phyloP scores from a whole-genome alignment of 106 monocot species.

The Chionographis japonica region DNA sequence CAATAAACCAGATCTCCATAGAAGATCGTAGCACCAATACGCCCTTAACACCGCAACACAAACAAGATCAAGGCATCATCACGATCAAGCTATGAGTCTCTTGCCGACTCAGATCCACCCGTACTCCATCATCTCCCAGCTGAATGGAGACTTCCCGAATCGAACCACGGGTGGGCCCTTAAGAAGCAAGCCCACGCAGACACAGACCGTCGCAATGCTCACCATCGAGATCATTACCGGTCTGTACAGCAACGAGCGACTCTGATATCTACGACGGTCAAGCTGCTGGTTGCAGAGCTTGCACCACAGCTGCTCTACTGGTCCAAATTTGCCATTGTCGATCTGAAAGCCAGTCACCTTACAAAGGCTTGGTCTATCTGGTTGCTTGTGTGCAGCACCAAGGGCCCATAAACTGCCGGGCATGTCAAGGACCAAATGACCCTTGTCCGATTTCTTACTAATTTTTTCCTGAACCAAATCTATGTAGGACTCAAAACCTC shows the following conservation, averaged over 20 bases:
- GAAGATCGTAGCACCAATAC: too few species aligned
- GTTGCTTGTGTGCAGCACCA: constrained; percentile 4
- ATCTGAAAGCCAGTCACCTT: constrained; percentile 33
- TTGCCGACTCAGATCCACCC: constrained; percentile 41
- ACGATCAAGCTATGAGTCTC: not conserved
- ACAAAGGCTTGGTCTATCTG: not conserved
- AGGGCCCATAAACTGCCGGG: not conserved
- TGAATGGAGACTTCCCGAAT: constrained; percentile 50
- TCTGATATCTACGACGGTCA: not conserved
- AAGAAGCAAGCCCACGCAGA: constrained; percentile 71
- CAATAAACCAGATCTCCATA: too few species aligned
- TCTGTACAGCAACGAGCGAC: constrained; percentile 43
- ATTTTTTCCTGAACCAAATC: constrained; percentile 59
- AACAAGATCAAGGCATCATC: too few species aligned
- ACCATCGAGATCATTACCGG: constrained; percentile 73
- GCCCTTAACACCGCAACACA: too few species aligned
- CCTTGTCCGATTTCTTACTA: constrained; percentile 12
- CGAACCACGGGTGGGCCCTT: constrained; percentile 56
- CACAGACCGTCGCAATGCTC: constrained; percentile 72
- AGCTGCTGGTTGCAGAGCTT: constrained; percentile 53
- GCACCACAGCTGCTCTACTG: constrained; percentile 15
- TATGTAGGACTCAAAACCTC: constrained; percentile 53
- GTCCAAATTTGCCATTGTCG: constrained; percentile 3
- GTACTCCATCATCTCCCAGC: constrained; percentile 61
- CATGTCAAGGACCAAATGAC: constrained; percentile 45